Base-by-base conservation (phyloP, 345 rosid species). In the Eucalyptus regnans region DNA sequence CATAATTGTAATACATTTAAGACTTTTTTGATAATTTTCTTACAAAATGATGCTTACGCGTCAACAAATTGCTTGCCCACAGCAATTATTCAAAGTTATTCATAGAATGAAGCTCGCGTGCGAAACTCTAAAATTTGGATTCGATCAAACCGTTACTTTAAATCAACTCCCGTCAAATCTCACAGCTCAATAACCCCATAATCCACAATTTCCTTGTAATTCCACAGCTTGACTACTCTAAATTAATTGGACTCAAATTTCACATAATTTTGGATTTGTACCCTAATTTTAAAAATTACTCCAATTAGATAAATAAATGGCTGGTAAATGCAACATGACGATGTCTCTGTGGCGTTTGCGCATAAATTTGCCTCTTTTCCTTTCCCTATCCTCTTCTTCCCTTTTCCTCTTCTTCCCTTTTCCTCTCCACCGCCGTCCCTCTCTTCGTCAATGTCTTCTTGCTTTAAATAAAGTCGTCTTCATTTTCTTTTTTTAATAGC, bases 21-120 rank as follows among this genome's bases (percentile, higher is more conserved):
- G 0, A 50, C 0, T 50, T 50, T 50, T 16, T 16, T 15, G 0
- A 0, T 50, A 50, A 50, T 50, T 50, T 50, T 3, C 54, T 20
- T 3, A 51, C 20, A 51, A 51, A 51, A 51, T 51, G 54, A 51
- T 8, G 22, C 62, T 23, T 23, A 56, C 3, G 2, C 12, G 3
- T 56, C 62, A 56, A 56, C 62, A 56, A 56, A 56, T 51, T 8
- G 62, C 62, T 56, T 8, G 62, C 62, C 2, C 11, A 56, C 25
- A 9, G 3, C 27, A 12, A 56, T 56, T 56, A 56, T 22, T 56
- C 27, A 56, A 56, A 56, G 27, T 4, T 56, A 22, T 56, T 1
- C 12, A 0, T 23, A 22, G 27, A 56, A 9, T 23, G 11, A 23
- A 22, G 62, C 27, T 56, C 1, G 27, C 0, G 3, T 22, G 12